Base-by-base conservation (phyloP, 2,329 filamentous ascomycete genomes). In the Sclerotinia minor region DNA sequence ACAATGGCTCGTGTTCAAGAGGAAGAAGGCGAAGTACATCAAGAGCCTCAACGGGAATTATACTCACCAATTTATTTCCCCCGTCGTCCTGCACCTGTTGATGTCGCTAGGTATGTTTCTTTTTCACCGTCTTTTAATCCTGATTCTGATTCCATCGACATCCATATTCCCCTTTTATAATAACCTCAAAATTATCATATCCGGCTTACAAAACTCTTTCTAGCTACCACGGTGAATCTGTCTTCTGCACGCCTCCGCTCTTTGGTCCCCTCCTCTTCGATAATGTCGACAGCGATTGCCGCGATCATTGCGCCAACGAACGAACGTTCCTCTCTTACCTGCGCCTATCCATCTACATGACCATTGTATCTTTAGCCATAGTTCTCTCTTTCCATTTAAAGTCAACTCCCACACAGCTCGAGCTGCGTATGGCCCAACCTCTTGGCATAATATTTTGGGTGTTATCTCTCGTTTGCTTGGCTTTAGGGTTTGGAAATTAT, bases 341-440 rank as follows among this genome's bases (percentile, higher is more conserved):
- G 26, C 89, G 94, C 5, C 85, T 98, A 2, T 89, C 91, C 44
- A 87, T 97, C 73, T 97, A 97, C 81, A 94, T 98, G 85, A 88
- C 92, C 71, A 83, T 99, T 64, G 92, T 98, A 11, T 87, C 92
- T 38, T 86, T 96, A 44, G 94, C 95, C 63, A 97, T 99, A 72
- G 88, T 96, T 13, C 84, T 97, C 63, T 96, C 92, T 19, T 99
- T 99, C 78, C 94, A 99, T 76, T 84, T 99, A 61, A 94, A 93
- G 76, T 82, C 83, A 24, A 80, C 88, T 73, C 92, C 95, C 0
- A 86, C 87, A 0, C 76, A 81, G 0, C 78, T 92, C 19, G 95
- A 99, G 81, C 82, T 87, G 69, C 86, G 85, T 54, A 88, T 97
- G 79, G 90, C 95, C 0, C 83, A 90, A 69, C 95, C 95, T 0